Evolutionary conservation across 768 basidiomycete genomes (phyloP).

Genomic region (Rhodocollybia butyracea): DNA sequence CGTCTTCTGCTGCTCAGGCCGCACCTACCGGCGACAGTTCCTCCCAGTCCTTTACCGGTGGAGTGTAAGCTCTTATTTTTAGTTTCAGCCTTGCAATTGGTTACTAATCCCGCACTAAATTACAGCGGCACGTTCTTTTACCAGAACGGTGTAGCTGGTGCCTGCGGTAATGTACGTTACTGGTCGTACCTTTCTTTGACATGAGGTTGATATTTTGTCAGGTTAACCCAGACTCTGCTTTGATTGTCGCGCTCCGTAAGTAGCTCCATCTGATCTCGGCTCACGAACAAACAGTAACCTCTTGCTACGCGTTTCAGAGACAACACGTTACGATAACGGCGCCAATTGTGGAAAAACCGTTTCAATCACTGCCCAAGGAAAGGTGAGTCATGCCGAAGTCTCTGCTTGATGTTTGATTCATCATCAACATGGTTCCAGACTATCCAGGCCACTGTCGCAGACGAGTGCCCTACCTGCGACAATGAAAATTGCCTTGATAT

Average conservation of each 20-base stretch:
- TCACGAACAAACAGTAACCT: no score
- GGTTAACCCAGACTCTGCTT: no score
- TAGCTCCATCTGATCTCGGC: no score
- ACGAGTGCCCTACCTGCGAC: slow-evolving; percentile 74
- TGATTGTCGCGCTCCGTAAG: slow-evolving; percentile 65
- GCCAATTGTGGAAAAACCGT: slow-evolving; percentile 64
- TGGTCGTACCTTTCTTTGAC: no score
- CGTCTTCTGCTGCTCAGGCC: slow-evolving; percentile 5
- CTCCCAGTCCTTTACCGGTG: slow-evolving; percentile 30
- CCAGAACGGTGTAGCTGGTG: slow-evolving; percentile 73
- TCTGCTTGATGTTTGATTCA: background rate
- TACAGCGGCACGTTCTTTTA: slow-evolving; percentile 62
- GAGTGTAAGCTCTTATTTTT: slow-evolving; percentile 40
- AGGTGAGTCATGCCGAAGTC: slow-evolving; percentile 23
- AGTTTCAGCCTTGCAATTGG: background rate
- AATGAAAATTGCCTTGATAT: slow-evolving; percentile 70
- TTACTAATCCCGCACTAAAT: background rate
- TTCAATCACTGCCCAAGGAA: slow-evolving; percentile 54
- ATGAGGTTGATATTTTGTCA: no score
- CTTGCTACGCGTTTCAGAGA: slow-evolving; percentile 34
- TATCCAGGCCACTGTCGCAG: slow-evolving; percentile 67
- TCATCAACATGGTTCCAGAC: slow-evolving; percentile 17
- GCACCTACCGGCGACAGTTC: background rate
- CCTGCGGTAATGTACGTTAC: slow-evolving; percentile 62
- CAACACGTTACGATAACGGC: slow-evolving; percentile 47